Percentiles rank a stretch among this genome's conserved stretches.
Evolutionary conservation across 345 rosid species (phyloP).

Genomic region (Sisymbrium altissimum): DNA sequence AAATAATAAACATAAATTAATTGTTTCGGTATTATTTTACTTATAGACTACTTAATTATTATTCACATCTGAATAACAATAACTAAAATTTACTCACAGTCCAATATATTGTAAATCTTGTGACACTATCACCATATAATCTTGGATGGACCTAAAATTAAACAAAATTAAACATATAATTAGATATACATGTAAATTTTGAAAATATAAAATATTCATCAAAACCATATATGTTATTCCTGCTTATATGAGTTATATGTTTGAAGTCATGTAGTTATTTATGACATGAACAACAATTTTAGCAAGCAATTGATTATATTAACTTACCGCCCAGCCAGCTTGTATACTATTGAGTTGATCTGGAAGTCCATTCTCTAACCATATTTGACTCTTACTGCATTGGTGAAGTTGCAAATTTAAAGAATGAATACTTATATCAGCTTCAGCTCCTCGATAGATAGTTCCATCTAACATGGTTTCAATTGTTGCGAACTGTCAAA

Average conservation of each 20-base stretch:
- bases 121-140: slow-evolving; percentile 20
- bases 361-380: slow-evolving; percentile 23
- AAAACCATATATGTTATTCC: background rate
- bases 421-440: slow-evolving; percentile 11
- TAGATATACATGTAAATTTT: background rate
- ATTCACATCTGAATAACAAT: too few species aligned
- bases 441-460: slow-evolving; percentile 19
- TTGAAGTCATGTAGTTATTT: background rate
- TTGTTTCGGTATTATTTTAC: too few species aligned
- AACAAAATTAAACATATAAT: background rate
- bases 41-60: too few species aligned
- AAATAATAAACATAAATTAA: background rate
- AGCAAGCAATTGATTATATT: background rate
- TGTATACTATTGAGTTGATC: slow-evolving; percentile 25
- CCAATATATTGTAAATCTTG: slow-evolving; percentile 23
- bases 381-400: slow-evolving; percentile 20
- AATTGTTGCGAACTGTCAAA: slow-evolving; percentile 25
- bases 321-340: slow-evolving; percentile 29
- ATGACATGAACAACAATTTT: background rate
- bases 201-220: background rate
- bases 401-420: background rate
- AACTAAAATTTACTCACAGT: slow-evolving; percentile 23
- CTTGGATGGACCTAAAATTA: slow-evolving; percentile 18
- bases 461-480: slow-evolving; percentile 13
- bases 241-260: background rate